Evolutionary conservation across 192 early-diverging fungal genomes (phyloP).

Genomic region (Dimargaris xerosporica): DNA sequence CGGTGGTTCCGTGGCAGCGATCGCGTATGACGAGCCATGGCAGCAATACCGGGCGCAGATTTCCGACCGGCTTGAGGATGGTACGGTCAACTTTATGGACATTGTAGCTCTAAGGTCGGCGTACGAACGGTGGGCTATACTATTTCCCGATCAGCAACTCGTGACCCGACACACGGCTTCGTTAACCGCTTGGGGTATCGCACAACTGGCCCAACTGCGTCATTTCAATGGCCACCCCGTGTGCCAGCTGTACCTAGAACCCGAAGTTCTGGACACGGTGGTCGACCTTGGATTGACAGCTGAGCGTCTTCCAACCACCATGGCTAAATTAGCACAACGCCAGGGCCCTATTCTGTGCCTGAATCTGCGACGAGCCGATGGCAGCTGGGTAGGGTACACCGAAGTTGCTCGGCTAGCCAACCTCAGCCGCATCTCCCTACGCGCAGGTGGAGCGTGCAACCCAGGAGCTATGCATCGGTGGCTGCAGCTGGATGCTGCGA

Average conservation of each 20-base stretch:
- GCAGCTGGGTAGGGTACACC: constrained; percentile 38
- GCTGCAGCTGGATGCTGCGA: constrained; percentile 37
- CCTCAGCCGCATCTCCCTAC: constrained; percentile 47
- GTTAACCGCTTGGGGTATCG: constrained; percentile 26
- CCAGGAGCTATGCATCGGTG: constrained; percentile 55
- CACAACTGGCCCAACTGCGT: constrained; percentile 26
- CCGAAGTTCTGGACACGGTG: neutral
- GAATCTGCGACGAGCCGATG: constrained; percentile 41
- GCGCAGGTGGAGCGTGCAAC: constrained; percentile 67
- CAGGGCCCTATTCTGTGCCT: constrained; percentile 57
- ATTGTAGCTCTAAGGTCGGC: constrained; percentile 58
- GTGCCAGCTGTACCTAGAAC: constrained; percentile 25
- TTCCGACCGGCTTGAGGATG: constrained; percentile 49
- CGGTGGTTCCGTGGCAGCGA: constrained; percentile 56
- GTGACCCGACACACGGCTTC: constrained; percentile 33
- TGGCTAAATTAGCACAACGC: neutral
- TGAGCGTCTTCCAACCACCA: too few species aligned
- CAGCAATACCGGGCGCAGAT: constrained; percentile 33
- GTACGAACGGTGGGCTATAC: constrained; percentile 31
- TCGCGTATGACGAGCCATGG: constrained; percentile 36
- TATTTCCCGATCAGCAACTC: constrained; percentile 24
- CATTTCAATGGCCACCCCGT: constrained; percentile 37
- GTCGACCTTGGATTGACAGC: neutral
- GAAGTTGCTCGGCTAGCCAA: constrained; percentile 52
- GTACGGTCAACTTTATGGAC: constrained; percentile 59